Conservation (phyloP, 352 stramenopile species). For the Phytophthora colocasiae region DNA sequence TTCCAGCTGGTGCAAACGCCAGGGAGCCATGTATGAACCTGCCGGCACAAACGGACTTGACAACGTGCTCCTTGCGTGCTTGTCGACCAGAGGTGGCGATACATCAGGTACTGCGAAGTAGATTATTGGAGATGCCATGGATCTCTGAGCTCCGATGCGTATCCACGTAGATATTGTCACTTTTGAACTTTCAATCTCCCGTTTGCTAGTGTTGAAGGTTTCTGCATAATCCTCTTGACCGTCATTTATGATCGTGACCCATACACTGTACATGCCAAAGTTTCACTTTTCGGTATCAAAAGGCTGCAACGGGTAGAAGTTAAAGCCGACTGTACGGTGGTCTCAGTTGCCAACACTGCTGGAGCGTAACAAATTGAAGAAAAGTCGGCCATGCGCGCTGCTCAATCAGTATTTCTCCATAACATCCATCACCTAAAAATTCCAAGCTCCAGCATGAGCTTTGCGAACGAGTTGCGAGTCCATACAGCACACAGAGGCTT, state of each 20-base stretch:
- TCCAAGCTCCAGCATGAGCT: conserved; percentile 5
- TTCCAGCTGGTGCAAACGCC: neutral
- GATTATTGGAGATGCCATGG: too few relatives aligned
- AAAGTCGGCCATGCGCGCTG: neutral
- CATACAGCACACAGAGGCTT: neutral
- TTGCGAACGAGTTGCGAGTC: conserved; percentile 3
- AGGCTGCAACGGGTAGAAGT: too few relatives aligned
- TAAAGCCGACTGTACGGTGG: too few relatives aligned
- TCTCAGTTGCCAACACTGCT: neutral
- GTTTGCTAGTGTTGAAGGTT: too few relatives aligned
- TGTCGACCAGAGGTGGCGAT: neutral
- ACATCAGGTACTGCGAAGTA: too few relatives aligned
- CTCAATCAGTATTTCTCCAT: neutral
- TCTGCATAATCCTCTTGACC: too few relatives aligned
- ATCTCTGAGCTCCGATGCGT: too few relatives aligned
- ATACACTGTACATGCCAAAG: too few relatives aligned
- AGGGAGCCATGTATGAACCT: neutral
- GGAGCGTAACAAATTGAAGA: neutral
- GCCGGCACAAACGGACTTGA: neutral
- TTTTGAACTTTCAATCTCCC: too few relatives aligned
- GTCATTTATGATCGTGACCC: too few relatives aligned
- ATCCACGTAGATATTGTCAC: too few relatives aligned
- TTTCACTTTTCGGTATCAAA: too few relatives aligned
- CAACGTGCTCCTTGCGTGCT: neutral
- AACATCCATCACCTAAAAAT: conserved; percentile 9